Evolutionary conservation across 805 yeast species (phyloP).

Genomic region (Kodamaea sagamina): DNA sequence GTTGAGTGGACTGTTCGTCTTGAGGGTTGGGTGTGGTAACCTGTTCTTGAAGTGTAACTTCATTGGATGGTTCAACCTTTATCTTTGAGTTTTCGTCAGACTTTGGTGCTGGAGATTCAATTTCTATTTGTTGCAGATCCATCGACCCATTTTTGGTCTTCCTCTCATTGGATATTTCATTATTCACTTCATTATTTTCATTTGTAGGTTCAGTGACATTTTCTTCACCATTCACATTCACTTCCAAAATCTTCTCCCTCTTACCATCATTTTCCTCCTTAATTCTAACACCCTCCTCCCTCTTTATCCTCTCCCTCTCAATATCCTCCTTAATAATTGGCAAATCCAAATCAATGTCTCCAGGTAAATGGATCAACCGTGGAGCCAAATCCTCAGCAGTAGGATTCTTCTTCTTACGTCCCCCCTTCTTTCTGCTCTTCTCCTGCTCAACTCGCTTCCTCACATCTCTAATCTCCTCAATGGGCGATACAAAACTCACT

Average conservation of each 20-base stretch:
- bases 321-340: conserved; percentile 31
- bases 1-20: too few relatives aligned
- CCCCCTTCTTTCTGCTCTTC: conserved; percentile 45
- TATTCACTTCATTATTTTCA: conserved; percentile 7
- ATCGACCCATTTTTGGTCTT: conserved; percentile 9
- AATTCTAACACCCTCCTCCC: conserved; percentile 5
- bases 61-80: conserved; percentile 4
- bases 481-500: conserved; percentile 58
- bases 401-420: conserved; percentile 12
- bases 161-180: conserved; percentile 12
- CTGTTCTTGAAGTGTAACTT: too few relatives aligned
- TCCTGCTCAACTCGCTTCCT: conserved; percentile 22
- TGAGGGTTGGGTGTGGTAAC: too few relatives aligned
- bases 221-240: conserved; percentile 16
- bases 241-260: conserved; percentile 24
- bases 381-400: conserved; percentile 8
- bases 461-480: conserved; percentile 58
- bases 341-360: conserved; percentile 28
- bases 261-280: conserved; percentile 12
- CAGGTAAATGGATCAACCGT: conserved; percentile 29
- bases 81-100: not conserved
- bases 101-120: too few relatives aligned
- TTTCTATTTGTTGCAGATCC: too few relatives aligned
- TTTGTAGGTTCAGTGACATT: conserved; percentile 11
- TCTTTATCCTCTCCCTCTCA: conserved; percentile 21